These are phyloP conservation scores for Cercospora sp. DNA, from an alignment of 2,329 filamentous ascomycete genomes.

Conservation along the genomic window DNA sequence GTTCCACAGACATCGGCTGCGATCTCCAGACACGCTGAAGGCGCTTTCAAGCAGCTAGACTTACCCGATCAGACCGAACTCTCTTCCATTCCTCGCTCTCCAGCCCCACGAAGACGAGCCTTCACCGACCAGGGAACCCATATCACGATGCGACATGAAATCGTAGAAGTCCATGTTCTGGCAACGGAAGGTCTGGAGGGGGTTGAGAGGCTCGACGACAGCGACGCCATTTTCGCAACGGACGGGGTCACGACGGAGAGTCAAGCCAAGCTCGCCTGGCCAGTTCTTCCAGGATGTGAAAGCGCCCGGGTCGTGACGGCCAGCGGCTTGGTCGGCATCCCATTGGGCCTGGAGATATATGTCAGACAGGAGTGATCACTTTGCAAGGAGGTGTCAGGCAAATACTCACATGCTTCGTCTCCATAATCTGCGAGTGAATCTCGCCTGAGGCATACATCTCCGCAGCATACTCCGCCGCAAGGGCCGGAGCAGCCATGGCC, in stretches of 20 bases:
- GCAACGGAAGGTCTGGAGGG: constrained; percentile 34
- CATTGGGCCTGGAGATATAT: constrained; percentile 8
- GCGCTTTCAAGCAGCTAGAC: too few relatives aligned
- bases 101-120: constrained; percentile 50
- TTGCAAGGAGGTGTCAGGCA: background rate
- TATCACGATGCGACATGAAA: constrained; percentile 55
- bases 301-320: background rate
- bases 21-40: too few relatives aligned
- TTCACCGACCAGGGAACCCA: constrained; percentile 40
- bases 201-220: background rate
- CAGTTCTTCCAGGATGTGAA: constrained; percentile 3
- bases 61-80: constrained; percentile 55
- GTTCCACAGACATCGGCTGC: too few relatives aligned
- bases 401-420: constrained; percentile 21
- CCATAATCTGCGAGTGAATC: constrained; percentile 25
- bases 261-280: background rate
- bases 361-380: too few relatives aligned
- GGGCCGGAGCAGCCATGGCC: constrained; percentile 17
- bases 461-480: constrained; percentile 12
- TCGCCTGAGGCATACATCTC: constrained; percentile 25
- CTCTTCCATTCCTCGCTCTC: constrained; percentile 54
- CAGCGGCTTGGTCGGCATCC: background rate
- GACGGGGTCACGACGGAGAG: background rate
- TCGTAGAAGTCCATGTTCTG: constrained; percentile 54
- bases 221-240: background rate